phyloP scores from a whole-genome alignment of 73 alveolate genomes.

The Tetrahymena thermophila region DNA sequence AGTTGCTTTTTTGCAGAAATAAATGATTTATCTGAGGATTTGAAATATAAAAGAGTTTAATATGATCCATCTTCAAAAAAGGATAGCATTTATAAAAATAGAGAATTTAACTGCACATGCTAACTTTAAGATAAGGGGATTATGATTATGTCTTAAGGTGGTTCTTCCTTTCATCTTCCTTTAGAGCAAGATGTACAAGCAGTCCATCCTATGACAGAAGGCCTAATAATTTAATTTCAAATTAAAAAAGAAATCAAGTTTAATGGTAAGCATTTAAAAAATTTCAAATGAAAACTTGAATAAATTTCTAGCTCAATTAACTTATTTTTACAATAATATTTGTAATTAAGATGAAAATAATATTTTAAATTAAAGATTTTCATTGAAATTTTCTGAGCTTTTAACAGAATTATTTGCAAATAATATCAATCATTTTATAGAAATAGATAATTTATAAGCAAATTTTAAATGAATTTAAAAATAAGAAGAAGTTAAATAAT shows the following conservation, averaged over 20 bases:
- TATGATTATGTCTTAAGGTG: background rate
- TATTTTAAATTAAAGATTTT: no score
- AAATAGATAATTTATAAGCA: background rate
- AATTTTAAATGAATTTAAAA: no score
- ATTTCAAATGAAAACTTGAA: background rate
- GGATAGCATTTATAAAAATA: background rate
- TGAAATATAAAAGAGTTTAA: background rate
- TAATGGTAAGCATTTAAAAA: background rate
- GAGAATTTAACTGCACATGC: background rate
- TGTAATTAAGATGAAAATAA: no score
- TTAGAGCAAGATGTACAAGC: background rate
- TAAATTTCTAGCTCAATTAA: no score
- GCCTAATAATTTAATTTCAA: background rate
- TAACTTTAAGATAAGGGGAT: background rate
- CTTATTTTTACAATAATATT: no score
- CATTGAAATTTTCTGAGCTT: no score
- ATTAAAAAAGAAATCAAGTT: background rate
- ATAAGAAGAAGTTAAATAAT: background rate
- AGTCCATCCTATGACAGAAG: background rate
- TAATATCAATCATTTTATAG: no score
- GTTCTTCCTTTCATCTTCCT: background rate
- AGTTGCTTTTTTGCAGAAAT: background rate
- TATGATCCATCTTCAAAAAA: background rate
- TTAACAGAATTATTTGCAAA: no score
- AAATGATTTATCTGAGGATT: background rate